Evolutionary conservation across 1,284 basidiomycete genomes (phyloP).

Genomic region (Stygiomarasmius scandens): DNA sequence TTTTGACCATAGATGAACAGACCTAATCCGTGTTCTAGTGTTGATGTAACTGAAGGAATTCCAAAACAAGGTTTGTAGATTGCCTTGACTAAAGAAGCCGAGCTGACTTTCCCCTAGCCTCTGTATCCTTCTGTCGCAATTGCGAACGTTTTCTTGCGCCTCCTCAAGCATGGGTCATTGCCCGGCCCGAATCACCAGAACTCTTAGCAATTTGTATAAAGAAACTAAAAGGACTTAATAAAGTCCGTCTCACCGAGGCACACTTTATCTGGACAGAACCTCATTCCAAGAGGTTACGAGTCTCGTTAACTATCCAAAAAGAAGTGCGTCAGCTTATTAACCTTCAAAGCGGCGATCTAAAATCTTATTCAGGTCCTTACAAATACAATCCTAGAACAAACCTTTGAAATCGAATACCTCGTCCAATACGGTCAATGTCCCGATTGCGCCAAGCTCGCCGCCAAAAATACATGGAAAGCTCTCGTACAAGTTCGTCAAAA

Average conservation of each 20-base stretch:
- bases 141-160: conserved; percentile 97
- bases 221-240: conserved; percentile 92
- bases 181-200: conserved; percentile 90
- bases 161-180: conserved; percentile 85
- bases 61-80: conserved; percentile 83
- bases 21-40: conserved; percentile 43
- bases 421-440: conserved; percentile 97
- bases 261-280: conserved; percentile 99
- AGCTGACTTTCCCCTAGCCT: conserved; percentile 50
- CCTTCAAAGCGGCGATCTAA: not conserved
- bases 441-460: conserved; percentile 90
- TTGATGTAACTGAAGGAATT: conserved; percentile 98
- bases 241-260: conserved; percentile 95
- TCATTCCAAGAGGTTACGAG: conserved; percentile 90
- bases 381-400: conserved; percentile 94
- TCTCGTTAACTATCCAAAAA: conserved; percentile 98
- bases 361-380: conserved; percentile 74
- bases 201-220: conserved; percentile 89
- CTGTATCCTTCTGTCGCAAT: conserved; percentile 92
- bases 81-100: not conserved
- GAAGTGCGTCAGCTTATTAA: conserved; percentile 59
- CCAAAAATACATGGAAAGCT: conserved; percentile 99
- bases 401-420: conserved; percentile 96
- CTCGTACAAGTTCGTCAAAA: conserved; percentile 98
- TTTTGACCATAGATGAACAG: not conserved